phyloP scores from a whole-genome alignment of 2,329 filamentous ascomycete genomes.

The Blumeria graminis region DNA sequence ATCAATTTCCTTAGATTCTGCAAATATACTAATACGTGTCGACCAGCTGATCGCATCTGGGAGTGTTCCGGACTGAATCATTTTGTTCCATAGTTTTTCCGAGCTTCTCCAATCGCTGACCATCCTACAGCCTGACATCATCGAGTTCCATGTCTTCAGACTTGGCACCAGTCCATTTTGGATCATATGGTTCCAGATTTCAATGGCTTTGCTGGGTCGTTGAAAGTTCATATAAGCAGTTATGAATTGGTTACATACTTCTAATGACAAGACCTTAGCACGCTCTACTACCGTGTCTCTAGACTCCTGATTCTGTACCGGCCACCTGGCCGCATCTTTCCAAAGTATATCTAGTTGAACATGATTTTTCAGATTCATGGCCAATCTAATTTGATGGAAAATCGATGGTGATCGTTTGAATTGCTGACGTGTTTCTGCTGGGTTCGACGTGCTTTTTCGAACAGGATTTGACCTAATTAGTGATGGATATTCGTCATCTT shows the following conservation, averaged over 20 bases:
- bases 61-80: constrained; percentile 29
- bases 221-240: constrained; percentile 21
- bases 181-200: constrained; percentile 32
- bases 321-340: constrained; percentile 9
- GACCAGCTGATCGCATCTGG: constrained; percentile 48
- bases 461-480: too few relatives aligned
- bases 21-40: constrained; percentile 40
- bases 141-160: constrained; percentile 42
- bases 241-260: constrained; percentile 22
- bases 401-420: not conserved
- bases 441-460: too few relatives aligned
- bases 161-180: constrained; percentile 30
- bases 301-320: constrained; percentile 3
- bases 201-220: constrained; percentile 20
- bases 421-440: too few relatives aligned
- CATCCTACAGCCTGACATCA: constrained; percentile 46
- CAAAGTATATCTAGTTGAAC: constrained; percentile 9
- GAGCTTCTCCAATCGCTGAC: constrained; percentile 34
- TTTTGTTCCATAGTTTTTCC: constrained; percentile 40
- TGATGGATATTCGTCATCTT: too few relatives aligned
- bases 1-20: constrained; percentile 27
- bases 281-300: not conserved
- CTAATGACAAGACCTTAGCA: constrained; percentile 6
- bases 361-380: constrained; percentile 8
- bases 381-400: constrained; percentile 7